Percentiles rank a stretch among this genome's conserved stretches.
Evolutionary conservation across 2,329 filamentous ascomycete species (phyloP).

Genomic region (Bipolaris victoriae): DNA sequence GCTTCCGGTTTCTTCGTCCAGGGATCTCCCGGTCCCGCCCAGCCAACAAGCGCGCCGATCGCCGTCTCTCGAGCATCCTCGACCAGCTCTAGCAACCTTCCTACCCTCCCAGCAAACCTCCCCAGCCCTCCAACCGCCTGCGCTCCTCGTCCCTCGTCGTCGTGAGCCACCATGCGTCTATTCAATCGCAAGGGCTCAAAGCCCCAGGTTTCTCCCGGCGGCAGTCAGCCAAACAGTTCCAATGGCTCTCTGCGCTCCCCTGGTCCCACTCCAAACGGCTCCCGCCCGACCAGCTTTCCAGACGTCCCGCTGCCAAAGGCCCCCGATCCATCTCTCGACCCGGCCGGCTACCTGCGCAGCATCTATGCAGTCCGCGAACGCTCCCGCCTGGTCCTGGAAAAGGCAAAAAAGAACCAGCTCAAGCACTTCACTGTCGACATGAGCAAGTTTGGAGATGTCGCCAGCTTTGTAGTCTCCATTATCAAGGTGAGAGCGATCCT

Average conservation of each 20-base stretch:
- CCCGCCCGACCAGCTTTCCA: conserved; percentile 60
- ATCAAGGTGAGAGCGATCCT: conserved; percentile 73
- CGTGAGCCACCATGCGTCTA: conserved; percentile 55
- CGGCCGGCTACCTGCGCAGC: conserved; percentile 88
- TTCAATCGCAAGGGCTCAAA: conserved; percentile 59
- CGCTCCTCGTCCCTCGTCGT: conserved; percentile 13
- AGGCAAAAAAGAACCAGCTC: conserved; percentile 77
- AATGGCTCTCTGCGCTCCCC: conserved; percentile 60
- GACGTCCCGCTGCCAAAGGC: conserved; percentile 82
- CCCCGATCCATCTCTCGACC: conserved; percentile 86
- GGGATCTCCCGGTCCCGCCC: conserved; percentile 30
- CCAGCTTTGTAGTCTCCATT: conserved; percentile 86
- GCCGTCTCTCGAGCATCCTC: conserved; percentile 23
- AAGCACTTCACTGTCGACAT: conserved; percentile 90
- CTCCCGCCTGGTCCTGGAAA: conserved; percentile 73
- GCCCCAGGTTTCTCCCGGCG: conserved; percentile 42
- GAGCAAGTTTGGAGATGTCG: conserved; percentile 81
- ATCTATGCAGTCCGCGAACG: conserved; percentile 86
- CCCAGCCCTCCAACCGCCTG: conserved; percentile 13
- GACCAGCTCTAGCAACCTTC: conserved; percentile 10
- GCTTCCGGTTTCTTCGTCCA: conserved; percentile 26
- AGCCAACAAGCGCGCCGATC: conserved; percentile 29
- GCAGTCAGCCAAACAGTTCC: conserved; percentile 51
- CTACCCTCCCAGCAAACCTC: conserved; percentile 11
- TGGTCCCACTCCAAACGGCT: conserved; percentile 51